These are phyloP conservation scores for Geotrichum cucujoidarum DNA, from an alignment of 1,139 yeast species.

Conservation along the genomic window DNA sequence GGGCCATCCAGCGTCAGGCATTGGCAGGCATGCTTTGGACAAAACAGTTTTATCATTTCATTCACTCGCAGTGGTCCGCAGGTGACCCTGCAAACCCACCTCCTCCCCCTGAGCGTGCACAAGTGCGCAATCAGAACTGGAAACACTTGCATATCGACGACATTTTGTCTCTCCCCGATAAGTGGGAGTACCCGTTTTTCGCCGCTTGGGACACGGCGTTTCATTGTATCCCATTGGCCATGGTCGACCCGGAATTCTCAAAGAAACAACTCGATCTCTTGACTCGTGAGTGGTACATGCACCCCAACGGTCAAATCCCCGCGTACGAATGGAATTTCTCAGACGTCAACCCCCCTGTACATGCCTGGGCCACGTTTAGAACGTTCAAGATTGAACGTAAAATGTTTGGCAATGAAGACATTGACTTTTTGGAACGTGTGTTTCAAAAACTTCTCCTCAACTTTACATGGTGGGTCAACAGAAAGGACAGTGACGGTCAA, in stretches of 20 bases:
- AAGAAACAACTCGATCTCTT: constrained; percentile 82
- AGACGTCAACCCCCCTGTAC: constrained; percentile 96
- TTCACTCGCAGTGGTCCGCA: constrained; percentile 80
- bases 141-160: constrained; percentile 85
- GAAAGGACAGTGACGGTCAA: constrained; percentile 84
- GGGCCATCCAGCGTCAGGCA: constrained; percentile 89
- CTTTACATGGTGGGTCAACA: constrained; percentile 98
- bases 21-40: constrained; percentile 94
- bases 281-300: constrained; percentile 97
- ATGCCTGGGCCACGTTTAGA: constrained; percentile 94
- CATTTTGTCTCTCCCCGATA: constrained; percentile 85
- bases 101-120: constrained; percentile 76
- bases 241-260: constrained; percentile 93
- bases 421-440: constrained; percentile 81
- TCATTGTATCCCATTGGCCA: constrained; percentile 90
- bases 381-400: constrained; percentile 86
- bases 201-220: constrained; percentile 98
- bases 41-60: constrained; percentile 85
- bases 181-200: constrained; percentile 95
- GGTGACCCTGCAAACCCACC: constrained; percentile 80
- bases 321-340: constrained; percentile 97
- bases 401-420: constrained; percentile 76
- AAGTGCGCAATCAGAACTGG: constrained; percentile 86
- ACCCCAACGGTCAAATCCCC: constrained; percentile 97
- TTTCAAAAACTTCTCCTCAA: constrained; percentile 86